A percentile compares a stretch with the other conserved stretches of the same genome.
Conservation (phyloP, 2,329 filamentous ascomycete genomes). For the Fusarium ramigenum region DNA sequence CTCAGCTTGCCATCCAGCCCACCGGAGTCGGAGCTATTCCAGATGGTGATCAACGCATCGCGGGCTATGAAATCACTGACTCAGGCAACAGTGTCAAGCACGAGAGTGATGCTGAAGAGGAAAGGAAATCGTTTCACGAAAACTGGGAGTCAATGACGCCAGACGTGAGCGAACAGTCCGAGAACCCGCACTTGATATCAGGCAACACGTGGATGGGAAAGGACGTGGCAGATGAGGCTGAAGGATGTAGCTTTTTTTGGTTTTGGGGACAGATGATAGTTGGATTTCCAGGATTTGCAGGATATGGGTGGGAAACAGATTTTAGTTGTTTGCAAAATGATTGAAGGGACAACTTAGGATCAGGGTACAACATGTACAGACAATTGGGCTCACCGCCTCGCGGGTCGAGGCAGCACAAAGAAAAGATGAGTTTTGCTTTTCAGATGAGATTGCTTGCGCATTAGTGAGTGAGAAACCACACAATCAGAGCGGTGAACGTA, state of each 20-base stretch:
- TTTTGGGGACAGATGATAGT: constrained; percentile 15
- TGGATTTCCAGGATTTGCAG: constrained; percentile 30
- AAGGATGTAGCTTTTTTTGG: constrained; percentile 14
- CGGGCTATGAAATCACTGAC: constrained; percentile 25
- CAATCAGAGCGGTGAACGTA: constrained; percentile 28
- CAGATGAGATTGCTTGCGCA: background rate
- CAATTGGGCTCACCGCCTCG: constrained; percentile 32
- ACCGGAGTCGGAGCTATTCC: constrained; percentile 41
- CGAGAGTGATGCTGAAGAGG: constrained; percentile 23
- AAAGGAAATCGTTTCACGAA: constrained; percentile 45
- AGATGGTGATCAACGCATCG: constrained; percentile 35
- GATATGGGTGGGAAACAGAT: constrained; percentile 30
- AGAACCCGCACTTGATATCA: constrained; percentile 46
- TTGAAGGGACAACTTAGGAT: constrained; percentile 23
- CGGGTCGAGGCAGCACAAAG: constrained; percentile 34
- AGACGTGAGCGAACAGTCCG: constrained; percentile 51
- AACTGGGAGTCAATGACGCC: constrained; percentile 51
- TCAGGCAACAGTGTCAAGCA: constrained; percentile 7
- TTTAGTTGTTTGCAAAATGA: constrained; percentile 29
- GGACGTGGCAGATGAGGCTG: constrained; percentile 2
- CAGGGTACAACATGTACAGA: constrained; percentile 28
- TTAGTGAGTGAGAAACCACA: background rate
- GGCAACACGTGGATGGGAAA: constrained; percentile 54
- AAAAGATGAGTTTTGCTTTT: constrained; percentile 10
- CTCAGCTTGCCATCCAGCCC: constrained; percentile 16